phyloP scores from a whole-genome alignment of 805 yeast genomes.

The Metschnikowia peoriensis region DNA sequence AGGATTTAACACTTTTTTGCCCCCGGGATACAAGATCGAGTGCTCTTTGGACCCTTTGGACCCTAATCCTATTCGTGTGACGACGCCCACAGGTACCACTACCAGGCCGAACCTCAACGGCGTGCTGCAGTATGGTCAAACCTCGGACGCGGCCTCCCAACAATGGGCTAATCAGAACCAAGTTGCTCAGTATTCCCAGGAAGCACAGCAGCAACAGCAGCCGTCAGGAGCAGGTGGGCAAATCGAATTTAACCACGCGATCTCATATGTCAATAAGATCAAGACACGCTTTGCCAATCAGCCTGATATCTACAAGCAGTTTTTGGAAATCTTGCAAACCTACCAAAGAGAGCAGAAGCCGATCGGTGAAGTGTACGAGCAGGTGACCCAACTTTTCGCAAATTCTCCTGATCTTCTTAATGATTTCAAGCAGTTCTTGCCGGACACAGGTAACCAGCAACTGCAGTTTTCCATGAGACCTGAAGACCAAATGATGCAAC shows the following conservation, averaged over 20 bases:
- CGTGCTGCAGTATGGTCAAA: conserved; percentile 1
- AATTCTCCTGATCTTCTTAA: conserved; percentile 93
- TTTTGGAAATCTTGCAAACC: conserved; percentile 91
- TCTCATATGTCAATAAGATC: conserved; percentile 92
- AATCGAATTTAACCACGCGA: conserved; percentile 96
- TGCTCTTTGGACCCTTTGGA: conserved; percentile 88
- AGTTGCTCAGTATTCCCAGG: conserved; percentile 3
- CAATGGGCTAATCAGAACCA: conserved; percentile 10
- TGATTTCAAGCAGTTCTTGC: conserved; percentile 93
- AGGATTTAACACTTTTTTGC: conserved; percentile 96
- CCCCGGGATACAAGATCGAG: conserved; percentile 93
- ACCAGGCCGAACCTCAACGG: conserved; percentile 50
- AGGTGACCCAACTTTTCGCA: conserved; percentile 82
- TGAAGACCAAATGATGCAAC: conserved; percentile 23
- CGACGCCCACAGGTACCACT: conserved; percentile 92
- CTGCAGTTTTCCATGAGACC: conserved; percentile 23
- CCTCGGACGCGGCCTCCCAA: conserved; percentile 8
- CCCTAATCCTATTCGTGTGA: conserved; percentile 88
- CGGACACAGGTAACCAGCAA: conserved; percentile 62
- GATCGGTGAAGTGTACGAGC: conserved; percentile 91
- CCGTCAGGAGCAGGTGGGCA: conserved; percentile 49
- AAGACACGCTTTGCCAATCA: conserved; percentile 90
- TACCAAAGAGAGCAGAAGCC: conserved; percentile 96
- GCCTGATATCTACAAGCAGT: conserved; percentile 94
- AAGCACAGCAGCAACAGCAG: conserved; percentile 20